These are phyloP conservation scores for Yarrowia deformans DNA, from an alignment of 805 yeast species.

Conservation along the genomic window DNA sequence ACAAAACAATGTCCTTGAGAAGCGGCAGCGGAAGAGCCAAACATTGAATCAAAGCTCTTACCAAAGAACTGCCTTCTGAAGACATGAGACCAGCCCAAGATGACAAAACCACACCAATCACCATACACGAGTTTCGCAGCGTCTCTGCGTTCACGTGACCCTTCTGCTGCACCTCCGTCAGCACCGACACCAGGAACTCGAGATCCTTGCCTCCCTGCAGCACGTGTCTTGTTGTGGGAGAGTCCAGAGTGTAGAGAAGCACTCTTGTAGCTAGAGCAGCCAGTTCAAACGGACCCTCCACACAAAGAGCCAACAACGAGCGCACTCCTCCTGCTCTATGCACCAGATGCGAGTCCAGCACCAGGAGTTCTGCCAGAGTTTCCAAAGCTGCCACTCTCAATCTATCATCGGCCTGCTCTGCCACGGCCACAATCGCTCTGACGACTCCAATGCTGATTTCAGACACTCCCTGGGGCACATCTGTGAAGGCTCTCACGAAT, in stretches of 20 bases:
- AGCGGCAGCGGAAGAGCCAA: constrained; percentile 64
- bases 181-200: constrained; percentile 68
- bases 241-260: constrained; percentile 63
- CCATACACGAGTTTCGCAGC: constrained; percentile 65
- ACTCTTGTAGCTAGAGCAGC: constrained; percentile 57
- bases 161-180: constrained; percentile 65
- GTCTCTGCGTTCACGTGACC: constrained; percentile 60
- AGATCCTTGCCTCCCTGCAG: constrained; percentile 70
- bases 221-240: constrained; percentile 60
- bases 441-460: constrained; percentile 68
- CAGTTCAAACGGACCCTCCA: constrained; percentile 62
- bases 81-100: constrained; percentile 75
- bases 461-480: constrained; percentile 60
- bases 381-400: constrained; percentile 61
- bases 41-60: constrained; percentile 63
- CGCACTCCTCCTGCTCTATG: constrained; percentile 57
- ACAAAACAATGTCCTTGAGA: constrained; percentile 67
- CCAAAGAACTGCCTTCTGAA: constrained; percentile 12
- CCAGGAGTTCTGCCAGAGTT: constrained; percentile 60
- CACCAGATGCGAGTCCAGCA: constrained; percentile 56
- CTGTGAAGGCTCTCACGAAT: constrained; percentile 67
- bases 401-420: constrained; percentile 62
- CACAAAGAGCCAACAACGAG: constrained; percentile 56
- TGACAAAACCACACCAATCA: constrained; percentile 68
- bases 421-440: constrained; percentile 68